phyloP scores from a whole-genome alignment of 177 flowering plant species.

The Tripterygium wilfordii region DNA sequence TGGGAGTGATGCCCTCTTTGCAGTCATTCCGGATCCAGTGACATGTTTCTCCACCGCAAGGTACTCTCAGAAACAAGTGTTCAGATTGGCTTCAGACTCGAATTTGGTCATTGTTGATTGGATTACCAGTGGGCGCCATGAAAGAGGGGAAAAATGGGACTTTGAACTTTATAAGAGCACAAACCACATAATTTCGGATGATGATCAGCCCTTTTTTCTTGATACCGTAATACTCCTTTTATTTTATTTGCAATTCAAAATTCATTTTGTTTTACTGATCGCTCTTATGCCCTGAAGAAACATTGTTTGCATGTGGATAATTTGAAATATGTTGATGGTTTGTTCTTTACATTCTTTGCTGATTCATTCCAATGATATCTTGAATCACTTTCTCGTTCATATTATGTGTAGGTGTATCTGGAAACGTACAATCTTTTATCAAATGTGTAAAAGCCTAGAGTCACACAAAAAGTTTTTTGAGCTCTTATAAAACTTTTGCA shows the following conservation, averaged over 20 bases:
- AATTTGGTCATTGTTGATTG: conserved; percentile 90
- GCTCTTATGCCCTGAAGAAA: not conserved
- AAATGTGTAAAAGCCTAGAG: too few relatives aligned
- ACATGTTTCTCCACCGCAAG: conserved; percentile 91
- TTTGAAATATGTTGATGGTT: too few relatives aligned
- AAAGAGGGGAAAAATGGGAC: conserved; percentile 92
- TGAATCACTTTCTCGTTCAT: too few relatives aligned
- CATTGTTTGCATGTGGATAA: too few relatives aligned
- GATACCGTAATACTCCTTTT: conserved; percentile 59
- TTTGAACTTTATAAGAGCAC: conserved; percentile 74
- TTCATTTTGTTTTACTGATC: not conserved
- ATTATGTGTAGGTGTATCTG: too few relatives aligned
- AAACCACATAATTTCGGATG: conserved; percentile 60
- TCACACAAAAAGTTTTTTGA: too few relatives aligned
- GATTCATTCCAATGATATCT: too few relatives aligned
- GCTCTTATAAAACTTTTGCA: too few relatives aligned
- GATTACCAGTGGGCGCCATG: conserved; percentile 98
- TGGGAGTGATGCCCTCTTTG: conserved; percentile 67
- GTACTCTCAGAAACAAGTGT: conserved; percentile 81
- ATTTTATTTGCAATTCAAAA: not conserved
- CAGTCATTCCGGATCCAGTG: conserved; percentile 93
- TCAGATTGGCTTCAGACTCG: conserved; percentile 58
- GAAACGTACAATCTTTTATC: too few relatives aligned
- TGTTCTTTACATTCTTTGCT: too few relatives aligned
- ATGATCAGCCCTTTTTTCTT: conserved; percentile 70